Evolutionary conservation across 306 rosid genomes (phyloP).

Genomic region (Vigna reflexopilosa): DNA sequence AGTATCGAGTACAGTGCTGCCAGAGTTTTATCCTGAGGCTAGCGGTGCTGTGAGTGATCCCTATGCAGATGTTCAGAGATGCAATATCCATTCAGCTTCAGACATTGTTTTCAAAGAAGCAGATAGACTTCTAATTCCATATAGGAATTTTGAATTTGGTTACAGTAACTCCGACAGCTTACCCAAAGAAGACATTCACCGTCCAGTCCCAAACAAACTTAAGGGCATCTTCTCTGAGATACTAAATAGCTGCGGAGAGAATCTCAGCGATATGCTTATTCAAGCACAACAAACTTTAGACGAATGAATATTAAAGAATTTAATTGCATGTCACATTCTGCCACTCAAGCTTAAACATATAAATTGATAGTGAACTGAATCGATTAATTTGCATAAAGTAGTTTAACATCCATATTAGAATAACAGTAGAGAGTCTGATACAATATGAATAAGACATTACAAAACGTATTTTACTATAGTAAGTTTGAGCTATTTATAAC

Average conservation of each 20-base stretch:
- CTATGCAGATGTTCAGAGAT: slow-evolving; percentile 36
- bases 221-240: slow-evolving; percentile 52
- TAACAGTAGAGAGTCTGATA: no score
- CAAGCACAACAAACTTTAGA: slow-evolving; percentile 26
- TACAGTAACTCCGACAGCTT: slow-evolving; percentile 48
- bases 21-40: slow-evolving; percentile 43
- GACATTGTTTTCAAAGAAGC: slow-evolving; percentile 28
- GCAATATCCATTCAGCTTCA: slow-evolving; percentile 39
- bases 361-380: slow-evolving; percentile 9
- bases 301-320: slow-evolving; percentile 16
- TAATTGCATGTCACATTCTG: slow-evolving; percentile 38
- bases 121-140: slow-evolving; percentile 44
- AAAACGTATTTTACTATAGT: no score
- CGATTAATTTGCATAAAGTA: slow-evolving; percentile 10
- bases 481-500: no score
- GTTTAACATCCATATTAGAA: background rate
- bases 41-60: slow-evolving; percentile 36
- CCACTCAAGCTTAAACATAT: slow-evolving; percentile 18
- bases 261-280: slow-evolving; percentile 5
- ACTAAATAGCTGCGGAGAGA: slow-evolving; percentile 44
- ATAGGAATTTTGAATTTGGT: slow-evolving; percentile 48
- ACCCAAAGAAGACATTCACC: slow-evolving; percentile 45
- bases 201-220: slow-evolving; percentile 50
- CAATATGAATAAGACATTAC: no score
- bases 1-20: slow-evolving; percentile 54